A percentile compares a stretch with the other conserved stretches of the same genome.
These are phyloP conservation scores for Eimeria sp. DNA, from an alignment of 169 alveolate genomes.

Conservation along the genomic window DNA sequence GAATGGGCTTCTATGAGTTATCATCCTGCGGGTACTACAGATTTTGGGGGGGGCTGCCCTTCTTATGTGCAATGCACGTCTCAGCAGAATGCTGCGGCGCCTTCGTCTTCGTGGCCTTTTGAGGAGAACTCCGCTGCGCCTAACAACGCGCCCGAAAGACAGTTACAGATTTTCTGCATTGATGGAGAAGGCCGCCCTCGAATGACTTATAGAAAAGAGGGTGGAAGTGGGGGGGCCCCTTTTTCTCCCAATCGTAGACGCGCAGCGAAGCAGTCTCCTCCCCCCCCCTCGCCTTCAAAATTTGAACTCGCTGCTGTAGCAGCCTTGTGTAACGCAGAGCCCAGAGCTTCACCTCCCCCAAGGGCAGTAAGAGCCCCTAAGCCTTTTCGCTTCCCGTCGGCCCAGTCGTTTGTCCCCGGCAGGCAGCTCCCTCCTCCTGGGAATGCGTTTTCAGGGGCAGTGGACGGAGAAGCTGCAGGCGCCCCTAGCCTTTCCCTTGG, in stretches of 20 bases:
- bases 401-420: constrained; percentile 41
- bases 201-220: not conserved
- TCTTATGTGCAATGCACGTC: not conserved
- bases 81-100: not conserved
- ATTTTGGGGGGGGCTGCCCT: not conserved
- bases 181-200: constrained; percentile 11
- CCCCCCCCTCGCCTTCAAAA: constrained; percentile 25
- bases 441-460: not conserved
- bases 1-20: not conserved
- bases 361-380: not conserved
- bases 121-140: not conserved
- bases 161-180: constrained; percentile 13
- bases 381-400: constrained; percentile 5
- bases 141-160: not conserved
- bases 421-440: not conserved
- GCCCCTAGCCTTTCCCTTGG: not conserved
- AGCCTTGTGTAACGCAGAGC: constrained; percentile 18
- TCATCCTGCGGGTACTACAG: not conserved
- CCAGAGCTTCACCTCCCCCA: not conserved
- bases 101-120: not conserved
- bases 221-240: not conserved
- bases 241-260: not conserved
- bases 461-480: not conserved
- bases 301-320: constrained; percentile 68
- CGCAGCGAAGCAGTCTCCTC: constrained; percentile 1